Evolutionary conservation across 768 basidiomycete species (phyloP), one percentile per base, ranked within the genome.

Genomic region (Hebeloma cylindrosporum): DNA sequence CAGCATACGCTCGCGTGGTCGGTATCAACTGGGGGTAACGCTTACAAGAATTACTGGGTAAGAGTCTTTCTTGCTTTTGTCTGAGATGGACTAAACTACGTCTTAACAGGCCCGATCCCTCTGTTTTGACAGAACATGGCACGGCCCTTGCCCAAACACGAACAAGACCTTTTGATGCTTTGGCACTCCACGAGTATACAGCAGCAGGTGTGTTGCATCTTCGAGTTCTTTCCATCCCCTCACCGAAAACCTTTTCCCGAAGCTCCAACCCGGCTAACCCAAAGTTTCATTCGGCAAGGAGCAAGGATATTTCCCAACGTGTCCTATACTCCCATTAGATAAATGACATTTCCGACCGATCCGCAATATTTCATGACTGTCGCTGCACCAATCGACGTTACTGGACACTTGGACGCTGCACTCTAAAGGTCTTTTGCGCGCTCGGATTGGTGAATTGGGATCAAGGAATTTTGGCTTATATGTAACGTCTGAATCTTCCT

Each of bases 161-260:
- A 30, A 91, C 93, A 18, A 71, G 77, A 36, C 61, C 82, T 2
- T 94, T 96, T 65, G 86, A 92, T 39, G 90, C 93, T 43, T 72
- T 88, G 23, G 71, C 83, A 13, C 78, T 84, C 57, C 68, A 74
- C 46, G 75, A 82, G 56, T 96, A 95, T 65, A 72, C 78, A 49
- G 90, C 88, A 39, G 85, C 83, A 48, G 78, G 93, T 93, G 65
- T 67, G 88, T 66, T 50, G 55, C 58, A 42, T 46, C 14, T 28
- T 49, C 38, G 45, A 44, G 23, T 46, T 22, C 40, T 29, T 46
- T 39, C 20, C 34, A 32, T 18, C n/a, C n/a, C n/a, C n/a, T n/a
- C n/a, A 46, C 47, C 53, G 48, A 44, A 54, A 20, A 33, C 20
- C 36, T 42, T n/a, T 53, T 49, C 46, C 17, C 32, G 31, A 33